Percentiles rank a stretch among this genome's conserved stretches.
Conservation (phyloP, 2,329 filamentous ascomycete genomes). For the Byssoonygena ceratinophila region DNA sequence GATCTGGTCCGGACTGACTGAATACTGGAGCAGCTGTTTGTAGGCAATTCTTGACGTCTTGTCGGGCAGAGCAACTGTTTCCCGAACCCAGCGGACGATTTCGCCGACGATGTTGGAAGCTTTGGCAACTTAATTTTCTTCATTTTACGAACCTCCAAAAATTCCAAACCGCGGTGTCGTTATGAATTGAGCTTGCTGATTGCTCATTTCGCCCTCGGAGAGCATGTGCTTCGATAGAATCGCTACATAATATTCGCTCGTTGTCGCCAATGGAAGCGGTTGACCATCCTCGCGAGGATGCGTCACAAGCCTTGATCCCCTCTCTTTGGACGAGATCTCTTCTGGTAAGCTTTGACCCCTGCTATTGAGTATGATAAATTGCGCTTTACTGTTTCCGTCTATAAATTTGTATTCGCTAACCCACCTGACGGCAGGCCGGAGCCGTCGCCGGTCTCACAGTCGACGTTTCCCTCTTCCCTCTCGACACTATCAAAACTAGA, state of each 20-base stretch:
- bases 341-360: conserved; percentile 22
- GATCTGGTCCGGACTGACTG: too few relatives aligned
- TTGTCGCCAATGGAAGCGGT: conserved; percentile 19
- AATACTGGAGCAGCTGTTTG: too few relatives aligned
- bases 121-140: conserved; percentile 4
- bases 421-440: conserved; percentile 50
- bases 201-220: not conserved
- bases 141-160: too few relatives aligned
- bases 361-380: not conserved
- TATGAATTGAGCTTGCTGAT: not conserved
- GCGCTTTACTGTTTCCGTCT: not conserved
- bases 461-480: conserved; percentile 90
- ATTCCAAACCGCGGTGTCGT: not conserved
- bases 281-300: conserved; percentile 22
- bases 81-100: not conserved
- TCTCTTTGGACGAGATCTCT: conserved; percentile 38
- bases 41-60: too few relatives aligned
- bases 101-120: conserved; percentile 1
- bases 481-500: conserved; percentile 97
- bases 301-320: conserved; percentile 28
- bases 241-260: not conserved
- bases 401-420: not conserved
- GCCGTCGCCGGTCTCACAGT: conserved; percentile 89
- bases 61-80: not conserved
- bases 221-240: not conserved